Conservation (phyloP, 768 basidiomycete genomes). For the Kwoniella sp. region DNA sequence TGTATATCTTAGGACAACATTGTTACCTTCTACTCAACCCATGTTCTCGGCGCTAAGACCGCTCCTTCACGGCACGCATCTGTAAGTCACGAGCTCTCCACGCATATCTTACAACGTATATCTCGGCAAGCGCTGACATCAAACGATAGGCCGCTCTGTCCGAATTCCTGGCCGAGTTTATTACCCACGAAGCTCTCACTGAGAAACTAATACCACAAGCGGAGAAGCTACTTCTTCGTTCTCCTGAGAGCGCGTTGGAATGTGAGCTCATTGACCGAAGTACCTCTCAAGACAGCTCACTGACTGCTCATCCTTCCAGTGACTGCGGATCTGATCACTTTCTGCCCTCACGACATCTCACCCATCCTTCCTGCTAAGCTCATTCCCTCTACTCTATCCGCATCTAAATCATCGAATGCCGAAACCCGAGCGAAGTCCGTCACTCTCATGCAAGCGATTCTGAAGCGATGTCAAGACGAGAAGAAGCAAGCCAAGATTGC, state of each 20-base stretch:
- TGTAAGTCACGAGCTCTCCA: constrained; percentile 50
- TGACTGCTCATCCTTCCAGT: constrained; percentile 56
- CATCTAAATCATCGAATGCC: constrained; percentile 65
- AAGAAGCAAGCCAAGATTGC: constrained; percentile 61
- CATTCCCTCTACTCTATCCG: constrained; percentile 47
- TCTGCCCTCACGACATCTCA: constrained; percentile 64
- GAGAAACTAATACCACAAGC: constrained; percentile 67
- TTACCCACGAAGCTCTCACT: constrained; percentile 62
- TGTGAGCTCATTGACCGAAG: constrained; percentile 57
- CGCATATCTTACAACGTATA: neutral
- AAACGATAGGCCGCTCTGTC: constrained; percentile 54
- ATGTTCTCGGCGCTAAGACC: constrained; percentile 70
- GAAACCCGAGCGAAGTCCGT: constrained; percentile 64
- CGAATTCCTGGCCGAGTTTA: constrained; percentile 65
- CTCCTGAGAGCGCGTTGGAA: constrained; percentile 74
- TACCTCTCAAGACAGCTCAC: too few relatives aligned
- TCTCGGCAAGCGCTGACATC: constrained; percentile 57
- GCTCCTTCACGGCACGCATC: constrained; percentile 64
- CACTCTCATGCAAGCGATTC: constrained; percentile 63
- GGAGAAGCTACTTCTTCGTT: constrained; percentile 77
- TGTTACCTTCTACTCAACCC: constrained; percentile 63
- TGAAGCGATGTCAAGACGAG: constrained; percentile 35
- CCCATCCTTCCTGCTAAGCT: constrained; percentile 68
- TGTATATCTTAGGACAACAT: constrained; percentile 61
- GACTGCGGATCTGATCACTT: constrained; percentile 64